A percentile compares a stretch with the other conserved stretches of the same genome.
These are phyloP conservation scores for Psidium guajava DNA, from an alignment of 345 rosid genomes.

Conservation along the genomic window DNA sequence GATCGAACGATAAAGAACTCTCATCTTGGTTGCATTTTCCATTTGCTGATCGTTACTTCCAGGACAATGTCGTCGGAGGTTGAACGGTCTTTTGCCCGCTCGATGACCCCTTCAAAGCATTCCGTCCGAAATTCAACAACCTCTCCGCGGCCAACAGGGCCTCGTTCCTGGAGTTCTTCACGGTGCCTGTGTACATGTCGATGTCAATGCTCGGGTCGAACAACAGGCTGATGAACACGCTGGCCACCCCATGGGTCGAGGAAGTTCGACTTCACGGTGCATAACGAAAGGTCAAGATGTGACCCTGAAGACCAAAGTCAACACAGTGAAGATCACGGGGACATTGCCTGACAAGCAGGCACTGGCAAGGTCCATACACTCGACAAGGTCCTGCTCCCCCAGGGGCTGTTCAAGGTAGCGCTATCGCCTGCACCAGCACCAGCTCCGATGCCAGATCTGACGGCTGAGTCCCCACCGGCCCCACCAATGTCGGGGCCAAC, in stretches of 20 bases:
- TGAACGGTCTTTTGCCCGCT: conserved; percentile 92
- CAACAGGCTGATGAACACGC: conserved; percentile 82
- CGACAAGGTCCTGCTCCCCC: conserved; percentile 65
- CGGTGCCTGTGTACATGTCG: conserved; percentile 65
- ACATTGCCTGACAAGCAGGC: conserved; percentile 78
- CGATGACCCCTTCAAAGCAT: conserved; percentile 76
- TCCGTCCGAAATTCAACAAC: conserved; percentile 74
- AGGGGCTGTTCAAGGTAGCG: conserved; percentile 61
- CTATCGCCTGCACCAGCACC: conserved; percentile 60
- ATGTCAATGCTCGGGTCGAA: conserved; percentile 67
- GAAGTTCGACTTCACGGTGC: conserved; percentile 74
- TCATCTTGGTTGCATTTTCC: neutral
- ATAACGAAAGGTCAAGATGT: conserved; percentile 73
- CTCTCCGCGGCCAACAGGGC: conserved; percentile 54
- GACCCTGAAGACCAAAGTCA: conserved; percentile 59
- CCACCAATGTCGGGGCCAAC: neutral
- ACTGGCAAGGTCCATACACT: conserved; percentile 54
- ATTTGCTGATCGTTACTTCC: neutral
- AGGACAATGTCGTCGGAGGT: conserved; percentile 79
- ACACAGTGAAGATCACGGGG: conserved; percentile 51
- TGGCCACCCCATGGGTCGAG: conserved; percentile 84
- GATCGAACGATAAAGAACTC: neutral
- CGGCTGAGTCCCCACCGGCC: conserved; percentile 25
- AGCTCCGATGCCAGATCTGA: conserved; percentile 55
- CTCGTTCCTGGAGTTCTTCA: conserved; percentile 65